Percentiles rank a stretch among this genome's conserved stretches.
These are phyloP conservation scores for Lolium multiflorum DNA, from an alignment of 176 grass and related monocot genomes.

Conservation along the genomic window DNA sequence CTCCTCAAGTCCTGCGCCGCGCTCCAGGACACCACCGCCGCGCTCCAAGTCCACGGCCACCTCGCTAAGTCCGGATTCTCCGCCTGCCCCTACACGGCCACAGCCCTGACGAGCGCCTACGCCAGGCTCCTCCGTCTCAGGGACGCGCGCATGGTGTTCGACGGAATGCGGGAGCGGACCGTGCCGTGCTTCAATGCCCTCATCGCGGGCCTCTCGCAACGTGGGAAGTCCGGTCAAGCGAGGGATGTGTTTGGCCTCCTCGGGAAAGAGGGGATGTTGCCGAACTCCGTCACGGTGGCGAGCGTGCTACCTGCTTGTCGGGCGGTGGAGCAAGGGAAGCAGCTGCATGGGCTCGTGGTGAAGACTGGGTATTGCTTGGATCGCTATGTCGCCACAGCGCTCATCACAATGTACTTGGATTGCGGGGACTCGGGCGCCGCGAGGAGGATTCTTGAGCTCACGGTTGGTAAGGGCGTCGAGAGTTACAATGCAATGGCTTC, in stretches of 20 bases:
- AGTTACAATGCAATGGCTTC: conserved; percentile 60
- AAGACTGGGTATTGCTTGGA: conserved; percentile 43
- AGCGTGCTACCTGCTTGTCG: conserved; percentile 40
- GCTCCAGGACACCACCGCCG: conserved; percentile 4
- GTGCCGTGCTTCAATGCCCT: conserved; percentile 46
- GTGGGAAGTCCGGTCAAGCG: neutral
- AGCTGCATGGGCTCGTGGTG: conserved; percentile 46
- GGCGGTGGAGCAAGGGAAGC: conserved; percentile 17
- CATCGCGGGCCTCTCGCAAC: conserved; percentile 29
- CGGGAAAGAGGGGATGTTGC: neutral
- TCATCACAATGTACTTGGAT: conserved; percentile 50
- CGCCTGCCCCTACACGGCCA: neutral
- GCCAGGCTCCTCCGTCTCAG: conserved; percentile 6
- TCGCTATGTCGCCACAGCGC: conserved; percentile 39
- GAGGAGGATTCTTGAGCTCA: conserved; percentile 32
- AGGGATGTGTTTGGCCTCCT: neutral
- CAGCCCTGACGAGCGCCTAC: conserved; percentile 32
- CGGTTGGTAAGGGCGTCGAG: conserved; percentile 37
- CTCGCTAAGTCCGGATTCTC: conserved; percentile 32
- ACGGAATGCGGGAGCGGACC: conserved; percentile 31
- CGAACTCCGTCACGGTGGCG: conserved; percentile 42
- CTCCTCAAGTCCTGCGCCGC: conserved; percentile 45
- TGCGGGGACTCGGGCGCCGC: conserved; percentile 8
- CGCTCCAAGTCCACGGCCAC: conserved; percentile 39
- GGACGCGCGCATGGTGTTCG: conserved; percentile 39